Evolutionary conservation across 306 rosid species (phyloP).

Genomic region (Gleditsia sinensis): DNA sequence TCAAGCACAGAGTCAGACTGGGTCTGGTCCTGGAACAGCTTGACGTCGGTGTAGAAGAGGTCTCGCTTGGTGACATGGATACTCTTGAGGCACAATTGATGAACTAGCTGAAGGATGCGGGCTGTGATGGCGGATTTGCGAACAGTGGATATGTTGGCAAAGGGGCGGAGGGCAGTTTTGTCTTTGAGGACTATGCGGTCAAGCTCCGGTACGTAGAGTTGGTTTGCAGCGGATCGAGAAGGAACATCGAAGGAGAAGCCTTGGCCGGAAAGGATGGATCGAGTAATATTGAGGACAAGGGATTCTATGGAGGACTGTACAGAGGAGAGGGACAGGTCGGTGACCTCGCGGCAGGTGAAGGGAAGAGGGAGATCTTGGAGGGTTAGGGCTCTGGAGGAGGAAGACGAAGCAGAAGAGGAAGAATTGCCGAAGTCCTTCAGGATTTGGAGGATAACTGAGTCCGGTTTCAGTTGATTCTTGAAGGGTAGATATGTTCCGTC

Average conservation of each 20-base stretch:
- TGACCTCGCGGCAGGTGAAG: slow-evolving; percentile 74
- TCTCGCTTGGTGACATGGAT: slow-evolving; percentile 97
- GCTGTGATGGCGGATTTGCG: slow-evolving; percentile 74
- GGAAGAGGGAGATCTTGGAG: slow-evolving; percentile 75
- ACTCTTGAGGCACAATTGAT: slow-evolving; percentile 73
- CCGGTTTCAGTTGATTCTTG: slow-evolving; percentile 10
- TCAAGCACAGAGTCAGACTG: slow-evolving; percentile 88
- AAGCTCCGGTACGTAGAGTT: slow-evolving; percentile 81
- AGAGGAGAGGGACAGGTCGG: slow-evolving; percentile 69
- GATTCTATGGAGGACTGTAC: slow-evolving; percentile 71
- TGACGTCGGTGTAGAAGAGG: slow-evolving; percentile 89
- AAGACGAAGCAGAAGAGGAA: slow-evolving; percentile 35
- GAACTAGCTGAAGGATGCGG: slow-evolving; percentile 79
- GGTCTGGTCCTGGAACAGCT: slow-evolving; percentile 85
- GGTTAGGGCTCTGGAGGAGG: slow-evolving; percentile 64
- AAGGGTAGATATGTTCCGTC: not conserved
- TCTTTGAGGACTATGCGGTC: slow-evolving; percentile 85
- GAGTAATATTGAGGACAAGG: slow-evolving; percentile 52
- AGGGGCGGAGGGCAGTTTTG: slow-evolving; percentile 72
- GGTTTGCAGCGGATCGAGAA: slow-evolving; percentile 84
- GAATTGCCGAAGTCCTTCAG: slow-evolving; percentile 37
- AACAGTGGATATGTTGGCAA: slow-evolving; percentile 76
- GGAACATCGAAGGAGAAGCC: slow-evolving; percentile 90
- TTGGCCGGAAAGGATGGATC: slow-evolving; percentile 72
- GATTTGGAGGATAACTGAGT: slow-evolving; percentile 9